Percentiles rank a stretch among this genome's conserved stretches.
These are phyloP conservation scores for Hygrocybe punicea DNA, from an alignment of 768 basidiomycete genomes.

Conservation along the genomic window DNA sequence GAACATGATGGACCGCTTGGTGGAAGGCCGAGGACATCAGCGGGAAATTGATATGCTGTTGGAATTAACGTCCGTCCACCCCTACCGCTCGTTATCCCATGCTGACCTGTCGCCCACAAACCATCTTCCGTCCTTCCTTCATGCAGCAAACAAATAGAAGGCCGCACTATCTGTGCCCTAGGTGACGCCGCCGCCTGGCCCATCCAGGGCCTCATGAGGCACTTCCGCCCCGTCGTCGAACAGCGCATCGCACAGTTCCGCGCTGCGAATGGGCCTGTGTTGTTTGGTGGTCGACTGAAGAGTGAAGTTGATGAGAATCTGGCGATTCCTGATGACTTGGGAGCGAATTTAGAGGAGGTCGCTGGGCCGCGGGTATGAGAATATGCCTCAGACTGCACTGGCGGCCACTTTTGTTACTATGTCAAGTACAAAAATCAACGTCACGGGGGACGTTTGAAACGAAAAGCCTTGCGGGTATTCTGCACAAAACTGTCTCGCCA, in stretches of 20 bases:
- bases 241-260: conserved; percentile 77
- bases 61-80: conserved; percentile 72
- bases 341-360: conserved; percentile 44
- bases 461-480: no score
- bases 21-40: conserved; percentile 82
- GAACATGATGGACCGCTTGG: conserved; percentile 99
- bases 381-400: not conserved
- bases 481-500: no score
- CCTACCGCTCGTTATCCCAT: no score
- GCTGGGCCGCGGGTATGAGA: conserved; percentile 19
- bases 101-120: not conserved
- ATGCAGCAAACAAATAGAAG: conserved; percentile 89
- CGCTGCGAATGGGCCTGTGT: conserved; percentile 70
- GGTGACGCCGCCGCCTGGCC: conserved; percentile 99
- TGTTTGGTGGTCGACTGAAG: conserved; percentile 80
- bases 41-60: conserved; percentile 98
- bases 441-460: not conserved
- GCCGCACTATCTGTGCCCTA: conserved; percentile 93
- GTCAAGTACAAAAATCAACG: not conserved
- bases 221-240: conserved; percentile 96
- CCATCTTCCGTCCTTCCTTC: not conserved
- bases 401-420: not conserved
- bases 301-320: conserved; percentile 66
- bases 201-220: conserved; percentile 95
- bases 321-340: conserved; percentile 73